Evolutionary conservation across 768 basidiomycete genomes (phyloP).

Genomic region (Auriscalpium microsporum): DNA sequence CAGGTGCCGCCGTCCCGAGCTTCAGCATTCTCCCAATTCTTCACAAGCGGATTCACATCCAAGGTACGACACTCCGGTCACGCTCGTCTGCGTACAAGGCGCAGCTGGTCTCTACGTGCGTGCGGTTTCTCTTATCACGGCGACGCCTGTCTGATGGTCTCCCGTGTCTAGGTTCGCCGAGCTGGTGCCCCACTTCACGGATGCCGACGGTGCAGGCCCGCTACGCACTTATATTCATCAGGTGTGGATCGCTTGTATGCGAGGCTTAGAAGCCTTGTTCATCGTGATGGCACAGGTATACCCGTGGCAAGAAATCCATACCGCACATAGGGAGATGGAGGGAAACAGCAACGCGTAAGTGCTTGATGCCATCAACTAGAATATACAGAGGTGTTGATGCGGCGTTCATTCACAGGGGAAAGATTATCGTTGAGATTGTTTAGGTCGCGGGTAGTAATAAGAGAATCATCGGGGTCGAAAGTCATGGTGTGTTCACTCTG

Average conservation of each 20-base stretch:
- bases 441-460: not conserved
- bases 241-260: constrained; percentile 29
- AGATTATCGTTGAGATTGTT: constrained; percentile 20
- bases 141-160: not conserved
- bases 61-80: constrained; percentile 81
- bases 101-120: constrained; percentile 53
- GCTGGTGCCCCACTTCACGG: constrained; percentile 51
- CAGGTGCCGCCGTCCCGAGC: constrained; percentile 44
- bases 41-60: constrained; percentile 78
- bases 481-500: no score
- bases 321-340: constrained; percentile 81
- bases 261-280: not conserved
- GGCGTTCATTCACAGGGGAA: constrained; percentile 13
- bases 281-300: constrained; percentile 46
- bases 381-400: not conserved
- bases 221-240: constrained; percentile 75
- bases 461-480: no score
- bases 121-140: not conserved
- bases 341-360: constrained; percentile 50
- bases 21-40: constrained; percentile 61
- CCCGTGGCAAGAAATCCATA: constrained; percentile 69
- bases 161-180: constrained; percentile 37
- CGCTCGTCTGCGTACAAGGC: constrained; percentile 71
- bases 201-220: constrained; percentile 43
- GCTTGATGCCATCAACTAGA: not conserved